Percentiles rank a stretch among this genome's conserved stretches.
phyloP scores from a whole-genome alignment of 73 alveolate species.

The Blepharisma stoltei region DNA sequence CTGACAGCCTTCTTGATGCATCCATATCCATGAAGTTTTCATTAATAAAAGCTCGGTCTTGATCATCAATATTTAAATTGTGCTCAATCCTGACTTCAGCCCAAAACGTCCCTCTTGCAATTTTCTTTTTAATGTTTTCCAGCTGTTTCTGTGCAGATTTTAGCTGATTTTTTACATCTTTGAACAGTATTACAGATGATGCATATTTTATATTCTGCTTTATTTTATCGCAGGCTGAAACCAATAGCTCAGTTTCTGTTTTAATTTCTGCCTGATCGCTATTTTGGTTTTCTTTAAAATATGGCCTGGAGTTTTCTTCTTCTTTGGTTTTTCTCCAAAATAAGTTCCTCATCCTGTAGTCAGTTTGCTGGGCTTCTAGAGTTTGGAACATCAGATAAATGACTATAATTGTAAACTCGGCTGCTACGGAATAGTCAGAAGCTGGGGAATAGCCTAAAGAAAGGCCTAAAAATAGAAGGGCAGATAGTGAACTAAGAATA shows the following conservation, averaged over 20 bases:
- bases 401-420: not conserved
- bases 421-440: not conserved
- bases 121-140: not conserved
- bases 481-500: not conserved
- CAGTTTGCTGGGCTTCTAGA: not conserved
- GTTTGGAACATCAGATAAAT: not conserved
- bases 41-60: constrained; percentile 28
- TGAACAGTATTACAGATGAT: not conserved
- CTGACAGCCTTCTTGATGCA: not conserved
- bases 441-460: not conserved
- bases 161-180: not conserved
- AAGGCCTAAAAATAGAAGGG: not conserved
- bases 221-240: constrained; percentile 11
- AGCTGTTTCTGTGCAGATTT: not conserved
- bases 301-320: not conserved
- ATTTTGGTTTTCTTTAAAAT: not conserved
- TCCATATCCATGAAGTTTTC: constrained; percentile 13
- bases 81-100: not conserved
- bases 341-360: not conserved
- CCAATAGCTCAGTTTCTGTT: constrained; percentile 13
- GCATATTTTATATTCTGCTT: constrained; percentile 9
- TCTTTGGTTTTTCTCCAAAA: not conserved
- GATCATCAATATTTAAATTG: constrained; percentile 4
- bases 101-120: not conserved
- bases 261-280: not conserved